phyloP scores from a whole-genome alignment of 2,329 filamentous ascomycete species.

The Cryphonectria naterciae region DNA sequence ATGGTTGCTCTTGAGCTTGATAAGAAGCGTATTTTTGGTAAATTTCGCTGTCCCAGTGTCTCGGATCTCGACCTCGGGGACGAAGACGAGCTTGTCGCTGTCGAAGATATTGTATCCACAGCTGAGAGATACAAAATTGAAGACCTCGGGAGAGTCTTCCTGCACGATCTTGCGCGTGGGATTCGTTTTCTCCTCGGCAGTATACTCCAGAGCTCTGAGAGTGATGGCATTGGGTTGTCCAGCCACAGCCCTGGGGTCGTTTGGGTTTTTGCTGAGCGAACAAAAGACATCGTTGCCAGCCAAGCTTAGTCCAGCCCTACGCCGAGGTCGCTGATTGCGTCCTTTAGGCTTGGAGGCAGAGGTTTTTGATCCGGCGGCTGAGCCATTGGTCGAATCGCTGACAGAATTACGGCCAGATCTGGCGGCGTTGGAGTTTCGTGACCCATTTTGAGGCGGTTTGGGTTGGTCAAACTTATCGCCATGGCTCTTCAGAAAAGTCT shows the following conservation, averaged over 20 bases:
- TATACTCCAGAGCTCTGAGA: slow-evolving; percentile 31
- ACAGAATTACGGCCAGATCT: slow-evolving; percentile 10
- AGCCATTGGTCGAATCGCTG: not conserved
- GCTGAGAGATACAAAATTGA: slow-evolving; percentile 30
- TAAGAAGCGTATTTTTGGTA: slow-evolving; percentile 45
- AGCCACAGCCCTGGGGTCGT: not conserved
- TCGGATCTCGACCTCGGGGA: slow-evolving; percentile 44
- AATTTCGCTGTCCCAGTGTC: slow-evolving; percentile 47
- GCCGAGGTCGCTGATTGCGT: slow-evolving; percentile 20
- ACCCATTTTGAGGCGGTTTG: slow-evolving; percentile 27
- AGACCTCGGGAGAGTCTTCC: slow-evolving; percentile 23
- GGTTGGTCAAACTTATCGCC: slow-evolving; percentile 26
- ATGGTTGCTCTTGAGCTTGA: slow-evolving; percentile 38
- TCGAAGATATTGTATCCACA: slow-evolving; percentile 54
- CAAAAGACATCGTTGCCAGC: slow-evolving; percentile 39
- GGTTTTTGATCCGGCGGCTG: not conserved
- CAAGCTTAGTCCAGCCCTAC: slow-evolving; percentile 36
- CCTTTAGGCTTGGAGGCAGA: not conserved
- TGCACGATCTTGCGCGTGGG: slow-evolving; percentile 15
- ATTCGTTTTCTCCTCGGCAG: slow-evolving; percentile 27
- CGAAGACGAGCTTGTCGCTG: slow-evolving; percentile 44
- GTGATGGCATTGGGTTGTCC: slow-evolving; percentile 28
- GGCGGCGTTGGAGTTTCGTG: not conserved
- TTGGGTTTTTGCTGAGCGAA: slow-evolving; percentile 29
- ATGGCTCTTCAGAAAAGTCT: slow-evolving; percentile 46